These are phyloP conservation scores for Crithidia fasciculata DNA, from an alignment of 208 protist genomes.

Conservation along the genomic window DNA sequence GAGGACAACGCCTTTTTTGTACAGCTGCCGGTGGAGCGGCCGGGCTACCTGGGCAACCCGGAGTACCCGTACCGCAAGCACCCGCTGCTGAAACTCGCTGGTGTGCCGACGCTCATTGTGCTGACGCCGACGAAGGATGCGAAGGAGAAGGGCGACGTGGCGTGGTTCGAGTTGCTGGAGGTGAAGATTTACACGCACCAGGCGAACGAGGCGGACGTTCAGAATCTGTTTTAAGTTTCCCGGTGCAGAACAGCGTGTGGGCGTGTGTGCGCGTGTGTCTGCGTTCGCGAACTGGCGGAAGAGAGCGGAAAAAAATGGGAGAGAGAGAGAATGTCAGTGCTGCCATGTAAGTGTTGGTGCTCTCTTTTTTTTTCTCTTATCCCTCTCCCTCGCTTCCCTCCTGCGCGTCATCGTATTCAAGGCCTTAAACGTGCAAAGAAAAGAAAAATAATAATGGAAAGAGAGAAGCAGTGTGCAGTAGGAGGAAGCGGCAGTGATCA, in stretches of 20 bases:
- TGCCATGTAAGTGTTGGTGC: too few species aligned
- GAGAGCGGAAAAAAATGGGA: too few species aligned
- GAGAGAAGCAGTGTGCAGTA: background rate
- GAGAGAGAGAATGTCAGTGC: too few species aligned
- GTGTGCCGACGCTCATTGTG: conserved; percentile 65
- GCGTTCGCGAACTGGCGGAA: too few species aligned
- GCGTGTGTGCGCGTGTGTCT: too few species aligned
- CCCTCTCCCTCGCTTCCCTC: too few species aligned
- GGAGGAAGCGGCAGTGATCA: too few species aligned
- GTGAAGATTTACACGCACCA: conserved; percentile 48
- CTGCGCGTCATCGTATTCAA: too few species aligned
- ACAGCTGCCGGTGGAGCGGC: conserved; percentile 65
- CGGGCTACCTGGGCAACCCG: conserved; percentile 69
- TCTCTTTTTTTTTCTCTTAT: too few species aligned
- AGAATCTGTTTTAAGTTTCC: conserved; percentile 13
- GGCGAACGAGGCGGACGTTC: conserved; percentile 22
- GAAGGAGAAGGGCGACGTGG: conserved; percentile 28
- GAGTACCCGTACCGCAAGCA: conserved; percentile 68
- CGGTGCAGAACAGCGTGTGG: too few species aligned
- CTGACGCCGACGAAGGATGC: conserved; percentile 37
- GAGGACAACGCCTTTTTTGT: conserved; percentile 50
- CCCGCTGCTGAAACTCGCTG: conserved; percentile 40
- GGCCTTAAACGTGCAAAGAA: background rate
- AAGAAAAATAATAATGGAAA: background rate
- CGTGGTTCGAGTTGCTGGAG: conserved; percentile 51